A percentile compares a stretch with the other conserved stretches of the same genome.
phyloP scores from a whole-genome alignment of 2,329 filamentous ascomycete species.

The Myriosclerotinia curreyana region DNA sequence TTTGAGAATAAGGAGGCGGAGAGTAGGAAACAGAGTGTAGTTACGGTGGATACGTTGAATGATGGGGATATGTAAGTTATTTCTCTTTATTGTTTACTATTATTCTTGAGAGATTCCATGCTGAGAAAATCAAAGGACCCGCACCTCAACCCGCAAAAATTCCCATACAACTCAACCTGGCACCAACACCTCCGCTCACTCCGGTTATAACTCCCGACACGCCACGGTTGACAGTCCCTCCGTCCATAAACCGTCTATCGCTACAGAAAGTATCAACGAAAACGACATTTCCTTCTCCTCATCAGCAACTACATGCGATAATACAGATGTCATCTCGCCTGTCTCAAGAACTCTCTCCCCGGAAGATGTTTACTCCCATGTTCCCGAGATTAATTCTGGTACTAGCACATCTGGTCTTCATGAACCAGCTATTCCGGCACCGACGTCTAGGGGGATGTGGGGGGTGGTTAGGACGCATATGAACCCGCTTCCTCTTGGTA shows the following conservation, averaged over 20 bases:
- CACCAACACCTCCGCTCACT: neutral
- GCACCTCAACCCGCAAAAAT: neutral
- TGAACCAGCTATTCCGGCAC: fast-evolving
- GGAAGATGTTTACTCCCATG: neutral
- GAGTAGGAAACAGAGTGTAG: constrained; percentile 19
- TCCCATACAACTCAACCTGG: neutral
- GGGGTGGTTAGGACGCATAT: neutral
- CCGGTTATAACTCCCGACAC: neutral
- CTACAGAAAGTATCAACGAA: neutral
- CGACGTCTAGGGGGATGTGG: neutral
- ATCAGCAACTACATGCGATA: neutral
- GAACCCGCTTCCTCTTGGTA: neutral
- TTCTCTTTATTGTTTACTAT: neutral
- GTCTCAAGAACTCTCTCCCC: neutral
- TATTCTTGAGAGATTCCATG: fast-evolving
- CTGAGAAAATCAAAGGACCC: neutral
- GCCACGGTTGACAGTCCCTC: neutral
- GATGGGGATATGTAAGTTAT: constrained; percentile 16
- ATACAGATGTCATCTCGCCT: neutral
- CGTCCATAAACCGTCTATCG: neutral
- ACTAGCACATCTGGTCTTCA: fast-evolving
- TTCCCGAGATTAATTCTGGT: neutral
- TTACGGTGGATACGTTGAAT: constrained; percentile 1
- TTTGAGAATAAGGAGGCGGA: constrained; percentile 28
- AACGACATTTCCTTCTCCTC: neutral